Evolutionary conservation across 352 stramenopile genomes (phyloP), one percentile per base, ranked within the genome.

Genomic region (Phytophthora fragariae): DNA sequence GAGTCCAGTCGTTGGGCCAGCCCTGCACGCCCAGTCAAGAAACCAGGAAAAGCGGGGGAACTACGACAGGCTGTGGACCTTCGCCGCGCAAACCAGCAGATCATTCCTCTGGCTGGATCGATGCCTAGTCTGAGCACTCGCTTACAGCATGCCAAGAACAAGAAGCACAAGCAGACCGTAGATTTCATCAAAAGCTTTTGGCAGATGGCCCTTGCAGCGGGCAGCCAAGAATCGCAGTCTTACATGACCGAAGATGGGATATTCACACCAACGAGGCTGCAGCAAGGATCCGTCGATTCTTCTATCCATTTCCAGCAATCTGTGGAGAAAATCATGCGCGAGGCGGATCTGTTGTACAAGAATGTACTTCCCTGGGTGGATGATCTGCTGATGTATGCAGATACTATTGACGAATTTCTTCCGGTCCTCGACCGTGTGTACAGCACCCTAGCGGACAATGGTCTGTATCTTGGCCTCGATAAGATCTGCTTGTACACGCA

Each of bases 171-270:
- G n/a, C 61, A 68, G 15, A 61, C 37, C 47, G 61, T 59, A 2
- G 52, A 61, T 24, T 67, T 60, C n/a, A 46, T 68, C 5, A 61
- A 68, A 19, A 56, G 21, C 4, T 68, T 56, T n/a, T 68, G 39
- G 19, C 35, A 68, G 5, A 39, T 61, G 21, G 50, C 14, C 2
- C 5, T 68, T 5, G 49, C 47, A 21, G 0, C 10, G 41, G 21
- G 14, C 11, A 67, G 60, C 2, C 60, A 67, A 31, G 47, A 67
- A 44, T 49, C 55, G 12, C 55, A 61, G 5, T 50, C 35, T 1
- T 52, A 61, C n/a, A 61, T 50, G 55, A 50, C 55, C 39, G 47
- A 59, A 58, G 49, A 66, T 31, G 31, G 49, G 3, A 11, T 65
- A 1, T 66, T 59, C 49, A 44, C 17, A 15, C 47, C 46, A 7